Evolutionary conservation across 305 asterid species (phyloP).

Genomic region (Solanum chacoense): DNA sequence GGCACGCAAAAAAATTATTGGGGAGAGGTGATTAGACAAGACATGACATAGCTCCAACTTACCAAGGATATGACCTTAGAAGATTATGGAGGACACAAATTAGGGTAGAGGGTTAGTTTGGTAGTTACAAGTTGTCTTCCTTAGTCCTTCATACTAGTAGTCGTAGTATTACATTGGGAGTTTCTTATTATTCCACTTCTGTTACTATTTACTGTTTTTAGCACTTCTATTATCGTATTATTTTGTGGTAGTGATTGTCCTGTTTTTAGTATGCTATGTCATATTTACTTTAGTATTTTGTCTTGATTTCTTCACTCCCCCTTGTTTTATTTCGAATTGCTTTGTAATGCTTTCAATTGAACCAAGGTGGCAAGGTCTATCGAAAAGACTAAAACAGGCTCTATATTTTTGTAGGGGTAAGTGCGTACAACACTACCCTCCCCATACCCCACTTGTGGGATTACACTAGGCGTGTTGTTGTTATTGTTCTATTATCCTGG

Average conservation of each 20-base stretch:
- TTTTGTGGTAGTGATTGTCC: not conserved
- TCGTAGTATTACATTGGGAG: not conserved
- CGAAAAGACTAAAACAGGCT: not conserved
- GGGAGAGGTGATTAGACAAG: not conserved
- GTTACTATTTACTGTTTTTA: not conserved
- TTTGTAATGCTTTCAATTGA: not conserved
- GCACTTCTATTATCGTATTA: not conserved
- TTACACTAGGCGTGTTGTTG: not conserved
- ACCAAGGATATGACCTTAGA: not conserved
- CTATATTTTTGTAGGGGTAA: not conserved
- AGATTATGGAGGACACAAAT: not conserved
- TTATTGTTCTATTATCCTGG: not conserved
- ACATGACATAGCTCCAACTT: not conserved
- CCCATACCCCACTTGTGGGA: not conserved
- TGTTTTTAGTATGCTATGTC: not conserved
- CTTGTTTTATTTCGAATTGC: not conserved
- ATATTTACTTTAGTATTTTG: not conserved
- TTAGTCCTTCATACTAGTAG: not conserved
- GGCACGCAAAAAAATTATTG: not conserved
- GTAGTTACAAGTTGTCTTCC: not conserved
- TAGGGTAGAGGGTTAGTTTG: not conserved
- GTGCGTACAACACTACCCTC: not conserved
- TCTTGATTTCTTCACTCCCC: not conserved
- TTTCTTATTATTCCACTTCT: not conserved
- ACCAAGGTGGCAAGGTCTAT: not conserved